A percentile compares a stretch with the other conserved stretches of the same genome.
Evolutionary conservation across 805 yeast genomes (phyloP).

Genomic region (Jamesozyma gamospora): DNA sequence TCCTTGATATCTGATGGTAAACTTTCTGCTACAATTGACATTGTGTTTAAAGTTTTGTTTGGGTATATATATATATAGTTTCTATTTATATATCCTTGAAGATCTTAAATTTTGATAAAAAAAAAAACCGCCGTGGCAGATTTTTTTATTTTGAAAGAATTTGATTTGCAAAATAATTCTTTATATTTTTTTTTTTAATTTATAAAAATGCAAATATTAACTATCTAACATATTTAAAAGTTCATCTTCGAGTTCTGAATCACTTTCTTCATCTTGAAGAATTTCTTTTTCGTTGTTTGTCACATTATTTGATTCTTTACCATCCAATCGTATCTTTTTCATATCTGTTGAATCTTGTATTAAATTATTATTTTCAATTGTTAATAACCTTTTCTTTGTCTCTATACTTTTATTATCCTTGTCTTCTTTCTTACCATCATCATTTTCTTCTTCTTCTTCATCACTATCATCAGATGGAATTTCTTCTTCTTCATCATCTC

Average conservation of each 20-base stretch:
- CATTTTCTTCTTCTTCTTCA: slow-evolving; percentile 21
- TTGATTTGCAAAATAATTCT: no score
- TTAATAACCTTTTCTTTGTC: background rate
- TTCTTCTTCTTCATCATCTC: slow-evolving; percentile 26
- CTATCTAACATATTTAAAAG: slow-evolving; percentile 15
- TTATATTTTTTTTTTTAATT: no score
- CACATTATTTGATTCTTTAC: background rate
- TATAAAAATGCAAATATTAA: no score
- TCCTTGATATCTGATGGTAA: slow-evolving; percentile 12
- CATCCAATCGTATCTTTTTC: background rate
- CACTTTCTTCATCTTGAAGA: slow-evolving; percentile 13
- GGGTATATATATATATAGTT: no score
- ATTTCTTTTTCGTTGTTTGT: background rate
- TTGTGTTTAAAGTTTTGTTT: no score
- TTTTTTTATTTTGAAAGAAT: no score
- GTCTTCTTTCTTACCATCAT: slow-evolving; percentile 13
- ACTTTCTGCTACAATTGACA: background rate
- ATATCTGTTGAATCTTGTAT: no score
- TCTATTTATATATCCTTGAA: no score
- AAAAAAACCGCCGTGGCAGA: no score
- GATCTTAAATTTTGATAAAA: no score
- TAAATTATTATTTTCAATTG: background rate
- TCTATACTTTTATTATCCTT: slow-evolving; percentile 3
- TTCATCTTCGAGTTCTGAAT: slow-evolving; percentile 26
- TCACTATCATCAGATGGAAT: slow-evolving; percentile 20